Percentiles rank a stretch among this genome's conserved stretches.
phyloP scores from a whole-genome alignment of 2,329 filamentous ascomycete genomes.

The Fusarium mundagurra region DNA sequence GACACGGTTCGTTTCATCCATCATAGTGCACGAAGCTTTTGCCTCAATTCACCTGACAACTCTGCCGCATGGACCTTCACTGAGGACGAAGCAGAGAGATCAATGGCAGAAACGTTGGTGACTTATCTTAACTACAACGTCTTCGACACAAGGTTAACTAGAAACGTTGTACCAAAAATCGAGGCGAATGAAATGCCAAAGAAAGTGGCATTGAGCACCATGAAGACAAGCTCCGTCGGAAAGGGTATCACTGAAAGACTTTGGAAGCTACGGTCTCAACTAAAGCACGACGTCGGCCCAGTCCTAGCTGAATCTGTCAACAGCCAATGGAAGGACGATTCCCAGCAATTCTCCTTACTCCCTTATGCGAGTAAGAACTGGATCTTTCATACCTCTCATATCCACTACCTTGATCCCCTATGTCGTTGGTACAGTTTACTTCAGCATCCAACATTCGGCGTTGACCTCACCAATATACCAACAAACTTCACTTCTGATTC shows the following conservation, averaged over 20 bases:
- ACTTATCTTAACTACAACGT: slow-evolving; percentile 12
- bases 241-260: fast-evolving
- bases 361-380: background rate
- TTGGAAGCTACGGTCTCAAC: background rate
- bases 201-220: background rate
- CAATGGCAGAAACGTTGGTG: background rate
- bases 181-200: background rate
- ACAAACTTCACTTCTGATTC: too few relatives aligned
- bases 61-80: background rate
- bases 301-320: fast-evolving
- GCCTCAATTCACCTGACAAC: slow-evolving; percentile 37
- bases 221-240: fast-evolving
- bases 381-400: background rate
- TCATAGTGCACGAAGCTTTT: slow-evolving; percentile 48
- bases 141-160: background rate
- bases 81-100: background rate
- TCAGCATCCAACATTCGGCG: background rate
- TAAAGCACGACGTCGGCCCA: background rate
- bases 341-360: background rate
- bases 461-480: fast-evolving
- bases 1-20: slow-evolving; percentile 46
- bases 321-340: fast-evolving
- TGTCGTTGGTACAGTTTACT: background rate
- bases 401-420: background rate
- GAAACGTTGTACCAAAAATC: background rate